Conservation (phyloP, 140 eudicot species). For the Anethum foeniculum region DNA sequence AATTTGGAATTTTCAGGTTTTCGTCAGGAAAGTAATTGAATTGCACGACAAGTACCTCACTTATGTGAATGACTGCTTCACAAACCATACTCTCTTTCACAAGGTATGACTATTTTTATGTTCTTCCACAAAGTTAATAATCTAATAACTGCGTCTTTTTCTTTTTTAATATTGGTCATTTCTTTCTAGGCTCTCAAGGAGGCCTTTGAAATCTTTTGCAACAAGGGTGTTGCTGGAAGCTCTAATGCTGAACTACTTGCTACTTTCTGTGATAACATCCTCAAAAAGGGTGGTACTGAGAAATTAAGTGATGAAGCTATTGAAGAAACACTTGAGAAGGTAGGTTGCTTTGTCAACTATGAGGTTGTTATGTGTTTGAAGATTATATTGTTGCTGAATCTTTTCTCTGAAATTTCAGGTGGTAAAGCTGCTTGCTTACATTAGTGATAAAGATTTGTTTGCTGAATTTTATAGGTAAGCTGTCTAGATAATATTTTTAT, state of each 20-base stretch:
- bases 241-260: slow-evolving; percentile 92
- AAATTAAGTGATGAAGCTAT: slow-evolving; percentile 97
- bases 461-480: slow-evolving; percentile 89
- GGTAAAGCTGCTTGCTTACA: slow-evolving; percentile 94
- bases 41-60: slow-evolving; percentile 88
- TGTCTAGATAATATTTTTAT: background rate
- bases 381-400: slow-evolving; percentile 5
- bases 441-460: slow-evolving; percentile 91
- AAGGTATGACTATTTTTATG: slow-evolving; percentile 43
- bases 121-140: background rate
- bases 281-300: slow-evolving; percentile 97
- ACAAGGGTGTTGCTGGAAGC: slow-evolving; percentile 94
- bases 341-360: slow-evolving; percentile 18
- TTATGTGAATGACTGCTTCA: slow-evolving; percentile 75
- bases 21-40: slow-evolving; percentile 85
- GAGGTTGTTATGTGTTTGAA: background rate
- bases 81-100: slow-evolving; percentile 77
- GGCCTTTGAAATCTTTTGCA: slow-evolving; percentile 91
- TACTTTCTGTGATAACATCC: slow-evolving; percentile 87
- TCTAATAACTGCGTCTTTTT: background rate
- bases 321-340: slow-evolving; percentile 98
- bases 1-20: slow-evolving; percentile 39
- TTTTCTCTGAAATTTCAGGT: slow-evolving; percentile 39
- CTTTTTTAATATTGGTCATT: background rate
- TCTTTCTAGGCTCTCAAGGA: slow-evolving; percentile 71